These are phyloP conservation scores for Plenodomus biglobosus DNA, from an alignment of 2,329 filamentous ascomycete species.

Conservation along the genomic window DNA sequence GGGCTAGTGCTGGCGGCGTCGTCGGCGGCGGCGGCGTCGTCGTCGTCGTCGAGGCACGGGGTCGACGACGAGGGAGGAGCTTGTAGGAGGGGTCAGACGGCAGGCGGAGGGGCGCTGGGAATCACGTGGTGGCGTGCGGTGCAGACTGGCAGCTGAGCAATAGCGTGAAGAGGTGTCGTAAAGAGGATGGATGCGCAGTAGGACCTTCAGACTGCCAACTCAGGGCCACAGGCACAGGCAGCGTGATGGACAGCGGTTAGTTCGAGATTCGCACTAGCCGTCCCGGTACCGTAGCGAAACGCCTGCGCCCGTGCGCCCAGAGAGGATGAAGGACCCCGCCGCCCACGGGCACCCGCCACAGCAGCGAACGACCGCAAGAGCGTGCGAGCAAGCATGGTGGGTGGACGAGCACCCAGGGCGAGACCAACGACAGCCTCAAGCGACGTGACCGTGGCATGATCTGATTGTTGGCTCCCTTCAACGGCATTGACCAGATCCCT, in stretches of 20 bases:
- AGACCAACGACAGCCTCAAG: background rate
- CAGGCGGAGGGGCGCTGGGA: constrained; percentile 23
- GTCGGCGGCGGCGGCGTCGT: too few relatives aligned
- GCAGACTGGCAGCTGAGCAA: constrained; percentile 10
- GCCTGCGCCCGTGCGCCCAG: constrained; percentile 18
- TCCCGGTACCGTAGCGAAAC: constrained; percentile 7
- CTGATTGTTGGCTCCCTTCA: constrained; percentile 3
- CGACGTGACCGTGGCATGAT: background rate
- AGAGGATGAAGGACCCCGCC: constrained; percentile 4
- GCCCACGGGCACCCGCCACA: background rate
- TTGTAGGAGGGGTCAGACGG: constrained; percentile 23
- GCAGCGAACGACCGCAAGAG: background rate
- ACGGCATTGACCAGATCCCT: constrained; percentile 11
- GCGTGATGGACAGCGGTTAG: constrained; percentile 21
- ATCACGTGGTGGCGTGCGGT: constrained; percentile 19
- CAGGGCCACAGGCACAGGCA: constrained; percentile 25
- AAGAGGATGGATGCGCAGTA: constrained; percentile 21
- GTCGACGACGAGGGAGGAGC: constrained; percentile 27
- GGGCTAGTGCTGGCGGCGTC: constrained; percentile 29
- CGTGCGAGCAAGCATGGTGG: background rate
- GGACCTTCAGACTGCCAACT: constrained; percentile 23
- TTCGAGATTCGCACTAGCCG: constrained; percentile 22
- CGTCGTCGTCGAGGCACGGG: constrained; percentile 4
- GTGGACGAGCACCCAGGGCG: background rate
- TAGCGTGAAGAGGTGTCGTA: constrained; percentile 10